A percentile compares a stretch with the other conserved stretches of the same genome.
phyloP scores from a whole-genome alignment of 108 stramenopile species.

The Fragilaria crotonensis region DNA sequence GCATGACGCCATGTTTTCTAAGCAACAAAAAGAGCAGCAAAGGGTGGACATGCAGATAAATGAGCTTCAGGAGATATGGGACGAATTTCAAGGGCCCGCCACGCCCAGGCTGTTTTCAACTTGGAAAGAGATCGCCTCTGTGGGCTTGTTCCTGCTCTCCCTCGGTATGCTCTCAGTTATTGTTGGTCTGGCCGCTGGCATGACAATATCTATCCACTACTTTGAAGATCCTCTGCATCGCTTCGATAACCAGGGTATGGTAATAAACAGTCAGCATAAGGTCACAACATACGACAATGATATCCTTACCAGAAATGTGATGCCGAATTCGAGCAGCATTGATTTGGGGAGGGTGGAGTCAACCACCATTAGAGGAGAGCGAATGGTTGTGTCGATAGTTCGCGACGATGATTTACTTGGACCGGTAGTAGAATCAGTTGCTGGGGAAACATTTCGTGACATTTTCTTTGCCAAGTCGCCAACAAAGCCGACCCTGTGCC shows the following conservation, averaged over 20 bases:
- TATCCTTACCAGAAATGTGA: not conserved
- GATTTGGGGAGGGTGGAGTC: not conserved
- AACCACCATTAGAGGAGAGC: not conserved
- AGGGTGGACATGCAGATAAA: not conserved
- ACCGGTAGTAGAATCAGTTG: not conserved
- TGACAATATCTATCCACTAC: constrained; percentile 36
- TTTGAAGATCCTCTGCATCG: constrained; percentile 18
- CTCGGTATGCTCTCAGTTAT: constrained; percentile 15
- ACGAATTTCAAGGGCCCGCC: not conserved
- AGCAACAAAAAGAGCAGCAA: not conserved
- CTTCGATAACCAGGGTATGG: not conserved
- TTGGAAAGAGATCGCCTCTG: constrained; percentile 20
- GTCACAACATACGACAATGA: not conserved
- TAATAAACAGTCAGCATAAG: not conserved
- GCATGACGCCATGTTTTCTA: not conserved
- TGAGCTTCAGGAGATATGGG: not conserved
- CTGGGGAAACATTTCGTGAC: not conserved
- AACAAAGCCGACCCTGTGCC: constrained; percentile 46
- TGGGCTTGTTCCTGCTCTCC: not conserved
- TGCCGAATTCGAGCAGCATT: not conserved
- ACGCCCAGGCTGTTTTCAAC: not conserved
- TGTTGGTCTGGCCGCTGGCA: constrained; percentile 23
- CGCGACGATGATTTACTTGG: not conserved
- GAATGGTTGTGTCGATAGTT: not conserved
- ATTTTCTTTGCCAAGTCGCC: constrained; percentile 11